Evolutionary conservation across 169 alveolate species (phyloP).

Genomic region (Plasmodium gaboni): DNA sequence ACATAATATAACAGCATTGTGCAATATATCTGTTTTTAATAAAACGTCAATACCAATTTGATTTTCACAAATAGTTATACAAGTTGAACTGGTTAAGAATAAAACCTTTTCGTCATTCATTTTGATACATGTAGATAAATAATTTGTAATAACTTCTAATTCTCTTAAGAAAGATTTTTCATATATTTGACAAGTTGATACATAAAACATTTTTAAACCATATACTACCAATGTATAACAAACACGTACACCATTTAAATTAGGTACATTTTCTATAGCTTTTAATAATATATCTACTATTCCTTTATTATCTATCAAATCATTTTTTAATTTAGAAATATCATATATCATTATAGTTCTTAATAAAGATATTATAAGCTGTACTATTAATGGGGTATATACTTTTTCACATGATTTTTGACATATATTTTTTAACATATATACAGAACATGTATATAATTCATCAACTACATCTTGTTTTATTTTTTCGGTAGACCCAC

Average conservation of each 20-base stretch:
- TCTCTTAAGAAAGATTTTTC: slow-evolving; percentile 76
- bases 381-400: slow-evolving; percentile 55
- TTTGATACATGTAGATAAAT: slow-evolving; percentile 75
- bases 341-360: slow-evolving; percentile 68
- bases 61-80: slow-evolving; percentile 77
- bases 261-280: slow-evolving; percentile 66
- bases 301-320: slow-evolving; percentile 68
- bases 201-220: slow-evolving; percentile 76
- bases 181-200: slow-evolving; percentile 73
- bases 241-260: slow-evolving; percentile 76
- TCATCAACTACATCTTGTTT: slow-evolving; percentile 76
- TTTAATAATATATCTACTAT: slow-evolving; percentile 60
- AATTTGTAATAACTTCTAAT: slow-evolving; percentile 70
- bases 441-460: slow-evolving; percentile 67
- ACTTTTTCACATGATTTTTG: slow-evolving; percentile 68
- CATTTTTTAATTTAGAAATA: slow-evolving; percentile 68
- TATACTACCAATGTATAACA: slow-evolving; percentile 72
- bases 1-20: slow-evolving; percentile 73
- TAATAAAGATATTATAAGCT: slow-evolving; percentile 35
- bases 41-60: slow-evolving; percentile 72
- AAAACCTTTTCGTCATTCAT: slow-evolving; percentile 62
- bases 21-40: slow-evolving; percentile 74
- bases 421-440: slow-evolving; percentile 65
- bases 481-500: slow-evolving; percentile 52
- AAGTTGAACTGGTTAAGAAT: slow-evolving; percentile 72